Evolutionary conservation across 2,329 filamentous ascomycete genomes (phyloP), one percentile per base, ranked within the genome.

Genomic region (Dendryphion nanum): DNA sequence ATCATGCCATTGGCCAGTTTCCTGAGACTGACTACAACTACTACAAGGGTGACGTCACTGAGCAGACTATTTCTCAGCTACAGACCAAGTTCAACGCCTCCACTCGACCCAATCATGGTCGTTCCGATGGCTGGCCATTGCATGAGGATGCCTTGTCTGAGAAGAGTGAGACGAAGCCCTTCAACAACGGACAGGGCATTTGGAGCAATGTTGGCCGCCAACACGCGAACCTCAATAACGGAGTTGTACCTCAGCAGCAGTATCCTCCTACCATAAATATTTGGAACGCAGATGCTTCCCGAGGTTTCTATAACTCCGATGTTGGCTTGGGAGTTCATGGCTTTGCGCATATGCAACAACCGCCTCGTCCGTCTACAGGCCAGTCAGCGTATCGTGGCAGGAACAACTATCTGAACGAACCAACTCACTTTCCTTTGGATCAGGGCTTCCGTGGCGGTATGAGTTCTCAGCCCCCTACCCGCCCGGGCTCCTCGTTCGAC

Each of bases 81-180:
- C 74, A 77, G 50, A 72, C 65, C 55, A 71, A 60, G 38, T 76
- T 78, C 57, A 75, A 77, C 47, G 67, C 72, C 30, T 57, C 63
- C 5, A 59, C 57, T 38, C 73, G 71, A 35, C 57, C 66, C 16
- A 67, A 65, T 34, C 59, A 67, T 23, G 59, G 66, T 65, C 14
- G 76, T 76, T 31, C 72, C 61, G 44, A 66, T 32, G 50, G 68
- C 24, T 85, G 81, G 82, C 40, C 69, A 7, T 14, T 38, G 28
- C 58, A 63, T 8, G 66, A 83, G 15, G 80, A 83, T 55, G 61
- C 67, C 49, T 72, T 73, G 36, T 78, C 78, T 8, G 79, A 83
- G 40, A 72, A 72, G 21, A 77, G 75, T 53, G 80, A 83, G 48
- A 61, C 21, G 16, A 71, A 71, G 26, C 70, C 71, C 4, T 78